These are phyloP conservation scores for Boletus sp. DNA, from an alignment of 768 basidiomycete genomes.

Conservation along the genomic window DNA sequence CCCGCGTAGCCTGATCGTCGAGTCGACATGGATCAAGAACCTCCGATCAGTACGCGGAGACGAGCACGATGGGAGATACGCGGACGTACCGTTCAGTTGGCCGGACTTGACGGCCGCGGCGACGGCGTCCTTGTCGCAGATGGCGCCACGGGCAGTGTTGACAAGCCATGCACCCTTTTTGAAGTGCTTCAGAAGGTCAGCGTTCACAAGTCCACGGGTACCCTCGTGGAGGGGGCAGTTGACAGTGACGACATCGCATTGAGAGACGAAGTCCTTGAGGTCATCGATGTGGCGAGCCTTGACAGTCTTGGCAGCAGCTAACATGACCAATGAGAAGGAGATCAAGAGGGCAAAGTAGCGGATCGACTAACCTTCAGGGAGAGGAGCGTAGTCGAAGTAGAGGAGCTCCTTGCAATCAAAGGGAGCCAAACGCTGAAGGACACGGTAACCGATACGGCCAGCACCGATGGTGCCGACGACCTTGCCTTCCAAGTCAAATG, in stretches of 20 bases:
- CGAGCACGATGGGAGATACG: not conserved
- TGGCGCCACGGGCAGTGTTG: slow-evolving; percentile 92
- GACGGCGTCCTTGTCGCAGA: slow-evolving; percentile 82
- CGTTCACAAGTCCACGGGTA: slow-evolving; percentile 76
- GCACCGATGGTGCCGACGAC: slow-evolving; percentile 89
- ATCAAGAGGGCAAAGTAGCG: not conserved
- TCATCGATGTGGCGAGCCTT: slow-evolving; percentile 74
- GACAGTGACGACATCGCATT: slow-evolving; percentile 83
- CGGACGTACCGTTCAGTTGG: slow-evolving; percentile 54
- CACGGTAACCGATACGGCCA: slow-evolving; percentile 83
- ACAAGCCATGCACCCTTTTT: slow-evolving; percentile 93
- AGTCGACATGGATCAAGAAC: too few relatives aligned
- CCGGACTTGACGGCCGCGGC: slow-evolving; percentile 74
- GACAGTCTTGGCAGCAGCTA: slow-evolving; percentile 64
- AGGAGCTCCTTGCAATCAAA: slow-evolving; percentile 90
- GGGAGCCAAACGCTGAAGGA: slow-evolving; percentile 73
- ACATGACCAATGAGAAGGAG: not conserved
- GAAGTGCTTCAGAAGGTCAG: slow-evolving; percentile 80
- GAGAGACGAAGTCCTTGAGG: slow-evolving; percentile 57
- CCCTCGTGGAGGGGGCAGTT: slow-evolving; percentile 88
- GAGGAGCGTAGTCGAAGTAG: slow-evolving; percentile 83
- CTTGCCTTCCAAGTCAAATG: slow-evolving; percentile 89
- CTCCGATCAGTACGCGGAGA: not conserved
- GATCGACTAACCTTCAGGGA: slow-evolving; percentile 51
- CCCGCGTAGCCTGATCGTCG: slow-evolving; percentile 32